Evolutionary conservation across 306 rosid genomes (phyloP).

Genomic region (Bauhinia variegata): DNA sequence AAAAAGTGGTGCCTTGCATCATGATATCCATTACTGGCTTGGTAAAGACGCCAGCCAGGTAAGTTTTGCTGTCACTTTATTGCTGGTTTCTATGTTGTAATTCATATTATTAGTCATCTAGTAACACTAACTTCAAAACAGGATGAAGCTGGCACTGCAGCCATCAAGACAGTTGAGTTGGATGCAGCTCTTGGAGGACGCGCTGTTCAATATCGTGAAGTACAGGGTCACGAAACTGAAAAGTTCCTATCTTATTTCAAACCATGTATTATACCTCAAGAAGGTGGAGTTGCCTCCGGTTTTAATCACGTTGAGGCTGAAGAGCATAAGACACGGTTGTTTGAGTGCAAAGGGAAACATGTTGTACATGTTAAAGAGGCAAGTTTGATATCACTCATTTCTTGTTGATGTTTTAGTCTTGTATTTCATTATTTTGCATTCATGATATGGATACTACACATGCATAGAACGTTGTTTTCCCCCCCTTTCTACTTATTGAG

Average conservation of each 20-base stretch:
- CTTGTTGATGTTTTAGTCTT: constrained; percentile 39
- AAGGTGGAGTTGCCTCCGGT: constrained; percentile 94
- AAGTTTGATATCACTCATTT: constrained; percentile 50
- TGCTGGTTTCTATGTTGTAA: constrained; percentile 8
- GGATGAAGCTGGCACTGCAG: constrained; percentile 98
- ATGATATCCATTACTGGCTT: constrained; percentile 97
- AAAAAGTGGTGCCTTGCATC: constrained; percentile 85
- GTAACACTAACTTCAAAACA: constrained; percentile 43
- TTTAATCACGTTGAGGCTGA: constrained; percentile 90
- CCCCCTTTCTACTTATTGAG: constrained; percentile 31
- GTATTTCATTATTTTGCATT: constrained; percentile 20
- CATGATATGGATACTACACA: background rate
- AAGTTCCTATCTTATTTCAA: constrained; percentile 87
- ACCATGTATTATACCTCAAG: constrained; percentile 96
- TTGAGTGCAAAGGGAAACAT: constrained; percentile 85
- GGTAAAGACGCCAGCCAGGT: constrained; percentile 94
- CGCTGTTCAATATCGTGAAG: constrained; percentile 97
- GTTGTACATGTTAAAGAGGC: constrained; percentile 98
- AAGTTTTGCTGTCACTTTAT: constrained; percentile 27
- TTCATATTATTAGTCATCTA: constrained; percentile 25
- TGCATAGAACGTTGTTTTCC: constrained; percentile 28
- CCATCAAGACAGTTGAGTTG: constrained; percentile 92
- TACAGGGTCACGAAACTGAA: constrained; percentile 93
- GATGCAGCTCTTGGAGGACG: constrained; percentile 99
- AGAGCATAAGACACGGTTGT: constrained; percentile 76